These are phyloP conservation scores for Pythium biforme DNA, from an alignment of 352 stramenopile species.

Conservation along the genomic window DNA sequence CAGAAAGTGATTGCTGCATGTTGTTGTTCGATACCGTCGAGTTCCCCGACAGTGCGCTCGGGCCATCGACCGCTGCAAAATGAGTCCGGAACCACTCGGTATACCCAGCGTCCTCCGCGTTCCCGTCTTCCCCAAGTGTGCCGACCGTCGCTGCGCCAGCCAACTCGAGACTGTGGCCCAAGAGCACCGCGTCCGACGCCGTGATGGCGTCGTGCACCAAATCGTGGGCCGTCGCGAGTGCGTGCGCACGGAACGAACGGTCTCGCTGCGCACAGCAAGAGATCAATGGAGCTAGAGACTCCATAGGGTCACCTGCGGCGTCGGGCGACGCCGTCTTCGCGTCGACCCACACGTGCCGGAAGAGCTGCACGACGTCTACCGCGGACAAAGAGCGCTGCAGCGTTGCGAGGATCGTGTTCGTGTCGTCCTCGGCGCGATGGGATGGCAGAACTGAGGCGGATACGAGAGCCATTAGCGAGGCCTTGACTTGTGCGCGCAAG, in stretches of 20 bases:
- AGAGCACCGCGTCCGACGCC: slow-evolving; percentile 13
- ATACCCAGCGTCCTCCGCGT: slow-evolving; percentile 19
- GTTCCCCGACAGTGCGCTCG: not conserved
- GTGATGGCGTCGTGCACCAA: slow-evolving; percentile 30
- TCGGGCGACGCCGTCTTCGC: not conserved
- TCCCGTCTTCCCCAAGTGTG: not conserved
- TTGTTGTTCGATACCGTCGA: not conserved
- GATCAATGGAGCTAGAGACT: slow-evolving; percentile 18
- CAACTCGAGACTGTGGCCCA: slow-evolving; percentile 34
- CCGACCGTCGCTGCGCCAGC: slow-evolving; percentile 17
- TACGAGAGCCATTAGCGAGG: not conserved
- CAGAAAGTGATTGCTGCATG: not conserved
- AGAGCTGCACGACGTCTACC: slow-evolving; percentile 10
- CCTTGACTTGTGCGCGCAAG: slow-evolving; percentile 1
- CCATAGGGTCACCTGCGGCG: slow-evolving; percentile 1
- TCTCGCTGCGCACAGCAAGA: slow-evolving; percentile 13
- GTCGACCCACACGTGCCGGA: slow-evolving; percentile 15
- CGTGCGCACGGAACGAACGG: slow-evolving; percentile 16
- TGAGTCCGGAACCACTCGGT: slow-evolving; percentile 28
- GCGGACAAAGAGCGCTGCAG: slow-evolving; percentile 23
- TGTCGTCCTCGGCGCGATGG: slow-evolving; percentile 1
- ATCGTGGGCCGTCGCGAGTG: slow-evolving; percentile 37
- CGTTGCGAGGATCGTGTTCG: slow-evolving; percentile 19
- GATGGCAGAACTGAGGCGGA: too few relatives aligned
- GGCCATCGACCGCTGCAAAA: slow-evolving; percentile 6